A percentile compares a stretch with the other conserved stretches of the same genome.
These are phyloP conservation scores for Omphalea diandra DNA, from an alignment of 441 rosid genomes.

Conservation along the genomic window DNA sequence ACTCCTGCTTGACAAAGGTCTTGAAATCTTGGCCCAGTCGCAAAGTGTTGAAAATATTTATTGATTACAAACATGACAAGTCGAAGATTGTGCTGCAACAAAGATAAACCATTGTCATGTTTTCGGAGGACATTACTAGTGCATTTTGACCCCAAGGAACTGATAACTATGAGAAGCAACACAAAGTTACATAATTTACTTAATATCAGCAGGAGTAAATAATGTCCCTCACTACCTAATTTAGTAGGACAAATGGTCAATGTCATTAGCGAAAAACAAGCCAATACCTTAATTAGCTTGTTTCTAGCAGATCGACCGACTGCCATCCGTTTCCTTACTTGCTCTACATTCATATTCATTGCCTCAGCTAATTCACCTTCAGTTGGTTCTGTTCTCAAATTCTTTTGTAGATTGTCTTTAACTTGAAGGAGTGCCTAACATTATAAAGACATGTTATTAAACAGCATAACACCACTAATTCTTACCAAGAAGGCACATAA, in stretches of 20 bases:
- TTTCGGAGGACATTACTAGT: not conserved
- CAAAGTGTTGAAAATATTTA: conserved; percentile 77
- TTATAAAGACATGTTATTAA: conserved; percentile 17
- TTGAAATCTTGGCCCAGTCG: conserved; percentile 72
- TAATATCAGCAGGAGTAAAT: not conserved
- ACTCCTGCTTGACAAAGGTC: conserved; percentile 97
- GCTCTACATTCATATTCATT: conserved; percentile 38
- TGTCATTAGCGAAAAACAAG: not conserved
- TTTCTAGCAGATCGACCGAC: conserved; percentile 80
- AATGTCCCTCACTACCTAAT: not conserved
- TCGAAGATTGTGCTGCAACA: conserved; percentile 91
- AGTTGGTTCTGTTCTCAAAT: conserved; percentile 56
- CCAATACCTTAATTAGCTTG: conserved; percentile 73
- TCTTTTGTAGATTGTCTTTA: conserved; percentile 46
- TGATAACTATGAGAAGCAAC: not conserved
- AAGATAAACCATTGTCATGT: not conserved
- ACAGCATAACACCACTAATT: conserved; percentile 13
- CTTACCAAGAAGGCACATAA: not conserved
- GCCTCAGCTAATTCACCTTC: conserved; percentile 64
- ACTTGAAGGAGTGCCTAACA: conserved; percentile 57
- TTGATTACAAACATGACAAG: conserved; percentile 82
- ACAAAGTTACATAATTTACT: not conserved
- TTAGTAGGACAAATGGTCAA: not conserved
- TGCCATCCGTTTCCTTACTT: conserved; percentile 51
- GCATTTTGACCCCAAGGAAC: not conserved